Base-by-base conservation (phyloP, 2,329 filamentous ascomycete genomes). In the Raffaelea deltoideospora region DNA sequence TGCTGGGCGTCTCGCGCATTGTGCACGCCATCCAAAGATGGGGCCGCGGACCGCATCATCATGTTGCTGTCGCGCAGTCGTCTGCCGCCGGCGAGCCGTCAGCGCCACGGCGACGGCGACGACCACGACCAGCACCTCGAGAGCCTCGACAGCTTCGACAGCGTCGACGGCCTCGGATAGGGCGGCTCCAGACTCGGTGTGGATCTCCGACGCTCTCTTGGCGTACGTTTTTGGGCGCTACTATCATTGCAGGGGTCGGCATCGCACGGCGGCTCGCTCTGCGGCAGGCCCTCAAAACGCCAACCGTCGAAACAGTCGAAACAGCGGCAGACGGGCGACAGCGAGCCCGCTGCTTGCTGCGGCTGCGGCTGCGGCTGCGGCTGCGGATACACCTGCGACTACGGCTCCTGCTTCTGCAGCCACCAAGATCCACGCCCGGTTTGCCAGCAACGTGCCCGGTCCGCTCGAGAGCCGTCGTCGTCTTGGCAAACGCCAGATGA, bases 151-250 rank as follows among this genome's bases (percentile, higher is more conserved):
- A 26, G 23, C 8, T 13, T 8, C 8, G 23, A 26, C 23, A 26
- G 13, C 23, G 23, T 8, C 8, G 23, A 9, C 22, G 21, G n/a
- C n/a, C n/a, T n/a, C n/a, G n/a, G n/a, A n/a, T n/a, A n/a, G n/a
- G 46, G 40, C 35, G 14, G 13, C 30, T 10, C n/a, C 29, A 10
- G 64, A 69, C 35, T 55, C 59, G 31, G 49, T 76, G 45, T 79
- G 74, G 71, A 63, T 79, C 43, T 64, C 67, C 22, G 75, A 80
- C 46, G 60, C 69, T 32, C 45, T 68, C 19, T 60, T 79, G 13
- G 53, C 57, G 19, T 53, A 56, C 36, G 64, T 65, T 3, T 69
- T 74, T 45, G 59, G 63, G 33, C 57, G 60, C 15, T 67, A 60
- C 47, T 59, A 59, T 33, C 46, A 41, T 22, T 24, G 26, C 24